These are phyloP conservation scores for Tolypocladium sp. DNA, from an alignment of 2,329 filamentous ascomycete genomes.

Conservation along the genomic window DNA sequence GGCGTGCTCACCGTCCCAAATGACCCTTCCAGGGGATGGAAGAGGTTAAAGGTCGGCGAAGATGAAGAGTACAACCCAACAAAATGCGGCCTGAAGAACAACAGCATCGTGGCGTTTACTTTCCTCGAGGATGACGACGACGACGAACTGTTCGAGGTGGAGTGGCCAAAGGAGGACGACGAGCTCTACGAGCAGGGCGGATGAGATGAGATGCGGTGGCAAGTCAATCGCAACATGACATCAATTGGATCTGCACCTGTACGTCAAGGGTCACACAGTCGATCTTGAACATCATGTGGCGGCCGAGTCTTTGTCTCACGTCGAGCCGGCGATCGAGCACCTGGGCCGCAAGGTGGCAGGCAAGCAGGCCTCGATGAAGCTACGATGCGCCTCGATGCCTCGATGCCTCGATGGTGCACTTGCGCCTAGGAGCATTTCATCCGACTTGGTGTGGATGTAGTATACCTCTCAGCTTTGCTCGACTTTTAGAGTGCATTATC, in stretches of 20 bases:
- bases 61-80: slow-evolving; percentile 28
- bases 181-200: slow-evolving; percentile 17
- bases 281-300: background rate
- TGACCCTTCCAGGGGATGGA: slow-evolving; percentile 42
- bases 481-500: background rate
- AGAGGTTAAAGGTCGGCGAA: slow-evolving; percentile 27
- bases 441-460: background rate
- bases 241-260: background rate
- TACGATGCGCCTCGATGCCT: background rate
- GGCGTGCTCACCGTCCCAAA: slow-evolving; percentile 33
- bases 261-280: background rate
- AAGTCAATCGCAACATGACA: background rate
- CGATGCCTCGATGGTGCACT: background rate
- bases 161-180: slow-evolving; percentile 35
- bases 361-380: background rate
- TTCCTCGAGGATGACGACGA: slow-evolving; percentile 28
- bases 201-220: slow-evolving; percentile 1
- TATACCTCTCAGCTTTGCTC: background rate
- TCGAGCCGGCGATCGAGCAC: background rate
- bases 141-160: slow-evolving; percentile 33
- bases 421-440: background rate
- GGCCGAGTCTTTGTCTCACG: background rate
- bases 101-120: slow-evolving; percentile 39
- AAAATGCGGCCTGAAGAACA: slow-evolving; percentile 35
- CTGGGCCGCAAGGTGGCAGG: background rate